These are phyloP conservation scores for Odontarrhena argentea DNA, from an alignment of 345 rosid genomes.

Conservation along the genomic window DNA sequence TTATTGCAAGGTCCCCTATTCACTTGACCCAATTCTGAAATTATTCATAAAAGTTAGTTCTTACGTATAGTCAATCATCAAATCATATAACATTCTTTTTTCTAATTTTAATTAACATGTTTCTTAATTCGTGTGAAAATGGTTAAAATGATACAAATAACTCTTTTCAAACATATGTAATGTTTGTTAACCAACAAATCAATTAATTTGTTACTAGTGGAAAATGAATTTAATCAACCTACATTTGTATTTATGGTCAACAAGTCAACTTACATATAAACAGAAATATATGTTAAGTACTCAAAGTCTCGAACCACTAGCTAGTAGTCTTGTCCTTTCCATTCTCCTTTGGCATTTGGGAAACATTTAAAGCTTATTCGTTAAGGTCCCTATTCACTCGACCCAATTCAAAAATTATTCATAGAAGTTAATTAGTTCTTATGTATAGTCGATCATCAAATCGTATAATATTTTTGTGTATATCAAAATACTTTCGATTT, in stretches of 20 bases:
- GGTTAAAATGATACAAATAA: too few relatives aligned
- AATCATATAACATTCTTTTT: background rate
- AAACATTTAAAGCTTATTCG: conserved; percentile 11
- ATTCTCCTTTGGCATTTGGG: conserved; percentile 8
- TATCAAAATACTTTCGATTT: background rate
- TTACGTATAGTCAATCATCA: conserved; percentile 32
- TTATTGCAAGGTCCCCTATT: conserved; percentile 15
- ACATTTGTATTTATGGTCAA: too few relatives aligned
- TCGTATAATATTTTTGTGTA: background rate
- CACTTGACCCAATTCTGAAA: conserved; percentile 10
- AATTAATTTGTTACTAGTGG: background rate
- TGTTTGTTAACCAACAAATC: too few relatives aligned
- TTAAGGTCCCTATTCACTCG: conserved; percentile 17
- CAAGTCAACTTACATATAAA: background rate
- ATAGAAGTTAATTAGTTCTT: conserved; percentile 15
- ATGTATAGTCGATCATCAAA: conserved; percentile 29
- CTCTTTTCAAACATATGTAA: too few relatives aligned
- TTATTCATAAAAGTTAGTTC: conserved; percentile 20
- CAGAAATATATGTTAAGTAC: conserved; percentile 11
- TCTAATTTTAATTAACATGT: too few relatives aligned
- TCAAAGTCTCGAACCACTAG: background rate
- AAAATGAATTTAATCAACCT: background rate
- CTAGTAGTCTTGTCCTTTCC: conserved; percentile 18
- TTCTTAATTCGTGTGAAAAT: too few relatives aligned
- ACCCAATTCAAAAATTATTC: conserved; percentile 5